These are phyloP conservation scores for Elymus sibiricus DNA, from an alignment of 176 grass and related monocot genomes.

Conservation along the genomic window DNA sequence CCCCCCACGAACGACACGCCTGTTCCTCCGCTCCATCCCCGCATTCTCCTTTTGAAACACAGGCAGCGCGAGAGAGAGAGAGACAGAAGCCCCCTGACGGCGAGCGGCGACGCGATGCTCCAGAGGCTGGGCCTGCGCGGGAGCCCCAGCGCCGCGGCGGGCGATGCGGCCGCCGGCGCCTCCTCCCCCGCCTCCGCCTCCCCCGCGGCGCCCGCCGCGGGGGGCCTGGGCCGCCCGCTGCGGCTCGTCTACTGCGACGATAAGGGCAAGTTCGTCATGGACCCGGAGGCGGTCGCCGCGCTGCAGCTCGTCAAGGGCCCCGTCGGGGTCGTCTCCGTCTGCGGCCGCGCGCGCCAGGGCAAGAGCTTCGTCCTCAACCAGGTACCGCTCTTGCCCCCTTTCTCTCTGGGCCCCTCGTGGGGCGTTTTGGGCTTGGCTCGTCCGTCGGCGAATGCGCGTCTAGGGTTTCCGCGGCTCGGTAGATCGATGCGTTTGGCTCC, in stretches of 20 bases:
- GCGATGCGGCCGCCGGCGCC: background rate
- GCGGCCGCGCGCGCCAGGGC: constrained; percentile 90
- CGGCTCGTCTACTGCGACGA: constrained; percentile 89
- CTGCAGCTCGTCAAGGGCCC: constrained; percentile 92
- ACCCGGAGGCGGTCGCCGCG: constrained; percentile 75
- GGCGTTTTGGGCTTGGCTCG: too few species aligned
- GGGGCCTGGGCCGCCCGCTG: constrained; percentile 53
- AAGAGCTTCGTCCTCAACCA: constrained; percentile 99
- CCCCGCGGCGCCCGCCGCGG: constrained; percentile 2
- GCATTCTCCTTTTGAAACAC: constrained; percentile 36
- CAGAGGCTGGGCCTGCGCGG: constrained; percentile 65
- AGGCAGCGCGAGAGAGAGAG: too few species aligned
- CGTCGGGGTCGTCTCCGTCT: constrained; percentile 87
- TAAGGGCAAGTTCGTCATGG: constrained; percentile 88
- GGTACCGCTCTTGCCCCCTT: constrained; percentile 33
- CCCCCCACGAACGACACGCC: background rate
- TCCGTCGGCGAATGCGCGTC: background rate
- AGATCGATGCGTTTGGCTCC: background rate
- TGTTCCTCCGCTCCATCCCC: constrained; percentile 10
- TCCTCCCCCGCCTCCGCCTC: background rate
- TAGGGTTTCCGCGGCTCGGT: constrained; percentile 25
- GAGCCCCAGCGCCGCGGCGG: constrained; percentile 8
- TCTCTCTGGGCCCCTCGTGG: background rate
- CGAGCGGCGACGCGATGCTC: constrained; percentile 52
- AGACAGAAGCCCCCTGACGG: background rate